phyloP scores from a whole-genome alignment of 2,329 filamentous ascomycete genomes.

The Orbilia javanica region DNA sequence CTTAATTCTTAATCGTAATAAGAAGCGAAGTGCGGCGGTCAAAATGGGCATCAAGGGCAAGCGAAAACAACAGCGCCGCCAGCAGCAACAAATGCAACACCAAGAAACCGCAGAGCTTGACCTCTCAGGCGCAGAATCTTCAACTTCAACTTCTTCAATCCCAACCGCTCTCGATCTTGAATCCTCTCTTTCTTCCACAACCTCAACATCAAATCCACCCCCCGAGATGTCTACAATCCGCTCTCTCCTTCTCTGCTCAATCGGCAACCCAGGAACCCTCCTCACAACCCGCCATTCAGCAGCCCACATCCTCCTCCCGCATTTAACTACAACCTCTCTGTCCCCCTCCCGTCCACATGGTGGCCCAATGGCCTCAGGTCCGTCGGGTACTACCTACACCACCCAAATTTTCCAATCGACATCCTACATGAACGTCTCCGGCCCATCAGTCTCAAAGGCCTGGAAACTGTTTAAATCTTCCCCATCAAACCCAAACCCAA shows the following conservation, averaged over 20 bases:
- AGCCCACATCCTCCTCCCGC: slow-evolving; percentile 81
- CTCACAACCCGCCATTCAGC: slow-evolving; percentile 85
- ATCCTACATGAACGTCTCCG: slow-evolving; percentile 86
- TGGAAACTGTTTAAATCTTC: slow-evolving; percentile 71
- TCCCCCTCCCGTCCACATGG: slow-evolving; percentile 67
- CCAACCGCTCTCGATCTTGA: too few species aligned
- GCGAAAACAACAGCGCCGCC: slow-evolving; percentile 45
- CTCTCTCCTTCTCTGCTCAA: slow-evolving; percentile 82
- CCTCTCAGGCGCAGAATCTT: slow-evolving; percentile 31
- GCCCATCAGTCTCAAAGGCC: slow-evolving; percentile 75
- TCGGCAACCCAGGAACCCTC: slow-evolving; percentile 81
- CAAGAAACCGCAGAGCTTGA: neutral
- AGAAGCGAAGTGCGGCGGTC: slow-evolving; percentile 12
- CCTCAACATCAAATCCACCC: slow-evolving; percentile 1
- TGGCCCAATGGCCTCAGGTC: slow-evolving; percentile 68
- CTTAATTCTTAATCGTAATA: slow-evolving; percentile 40
- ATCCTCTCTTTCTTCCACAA: neutral
- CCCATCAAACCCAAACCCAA: slow-evolving; percentile 34
- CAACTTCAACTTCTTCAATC: slow-evolving; percentile 16
- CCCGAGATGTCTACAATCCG: slow-evolving; percentile 14
- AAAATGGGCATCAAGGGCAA: slow-evolving; percentile 57
- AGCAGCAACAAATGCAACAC: slow-evolving; percentile 23
- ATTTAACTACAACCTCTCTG: slow-evolving; percentile 71
- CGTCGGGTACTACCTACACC: slow-evolving; percentile 64
- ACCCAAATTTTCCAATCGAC: slow-evolving; percentile 81